Percentiles rank a stretch among this genome's conserved stretches.
These are phyloP conservation scores for Globisporangium yorkense DNA, from an alignment of 352 stramenopile genomes.

Conservation along the genomic window DNA sequence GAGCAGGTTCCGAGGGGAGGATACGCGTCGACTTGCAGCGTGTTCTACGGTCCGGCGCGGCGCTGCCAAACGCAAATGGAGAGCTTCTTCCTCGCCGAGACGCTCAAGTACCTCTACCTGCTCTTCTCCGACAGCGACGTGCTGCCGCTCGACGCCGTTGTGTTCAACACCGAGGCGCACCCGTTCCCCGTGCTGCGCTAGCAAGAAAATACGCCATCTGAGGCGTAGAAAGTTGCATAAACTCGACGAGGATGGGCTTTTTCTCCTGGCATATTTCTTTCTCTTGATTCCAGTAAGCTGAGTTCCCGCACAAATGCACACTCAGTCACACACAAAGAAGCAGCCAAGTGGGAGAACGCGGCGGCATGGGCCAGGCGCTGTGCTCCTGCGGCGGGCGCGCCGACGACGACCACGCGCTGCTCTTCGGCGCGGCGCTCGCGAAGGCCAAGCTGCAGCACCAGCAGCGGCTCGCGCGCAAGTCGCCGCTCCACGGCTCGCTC, in stretches of 20 bases:
- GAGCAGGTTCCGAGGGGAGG: conserved; percentile 36
- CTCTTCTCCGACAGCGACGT: conserved; percentile 76
- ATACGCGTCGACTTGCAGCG: conserved; percentile 50
- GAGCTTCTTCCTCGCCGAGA: conserved; percentile 90
- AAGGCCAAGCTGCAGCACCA: conserved; percentile 38
- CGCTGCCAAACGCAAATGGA: conserved; percentile 47
- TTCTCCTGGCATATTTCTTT: background rate
- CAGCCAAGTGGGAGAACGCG: background rate
- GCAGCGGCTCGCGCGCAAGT: conserved; percentile 15
- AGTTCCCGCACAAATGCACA: background rate
- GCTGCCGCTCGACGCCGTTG: conserved; percentile 60
- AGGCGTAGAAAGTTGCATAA: no score
- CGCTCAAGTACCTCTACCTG: conserved; percentile 91
- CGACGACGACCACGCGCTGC: conserved; percentile 25
- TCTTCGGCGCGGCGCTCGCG: conserved; percentile 11
- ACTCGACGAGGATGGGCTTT: no score
- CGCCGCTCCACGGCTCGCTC: conserved; percentile 20
- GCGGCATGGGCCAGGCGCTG: conserved; percentile 40
- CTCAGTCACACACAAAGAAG: background rate
- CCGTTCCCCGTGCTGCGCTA: conserved; percentile 33
- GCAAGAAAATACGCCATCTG: no score
- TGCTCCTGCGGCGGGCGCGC: conserved; percentile 39
- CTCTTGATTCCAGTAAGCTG: background rate
- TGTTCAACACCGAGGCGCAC: conserved; percentile 88
- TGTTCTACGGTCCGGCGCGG: conserved; percentile 13